Evolutionary conservation across 306 rosid species (phyloP).

Genomic region (Clitoria ternatea): DNA sequence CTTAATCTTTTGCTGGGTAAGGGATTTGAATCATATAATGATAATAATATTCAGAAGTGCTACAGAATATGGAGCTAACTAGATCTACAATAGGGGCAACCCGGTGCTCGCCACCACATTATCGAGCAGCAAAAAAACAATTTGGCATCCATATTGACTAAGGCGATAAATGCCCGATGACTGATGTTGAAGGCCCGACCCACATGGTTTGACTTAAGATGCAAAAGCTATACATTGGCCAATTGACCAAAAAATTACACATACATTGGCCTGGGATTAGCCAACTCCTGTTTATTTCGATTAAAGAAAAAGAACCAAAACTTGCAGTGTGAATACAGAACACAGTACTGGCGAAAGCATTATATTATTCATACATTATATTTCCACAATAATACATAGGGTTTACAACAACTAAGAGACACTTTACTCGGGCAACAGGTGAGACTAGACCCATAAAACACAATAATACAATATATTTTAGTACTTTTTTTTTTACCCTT

Average conservation of each 20-base stretch:
- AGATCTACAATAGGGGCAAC: neutral
- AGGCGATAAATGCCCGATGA: neutral
- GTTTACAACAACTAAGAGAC: no score
- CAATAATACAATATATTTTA: no score
- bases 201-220: neutral
- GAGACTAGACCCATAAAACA: no score
- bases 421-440: no score
- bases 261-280: neutral
- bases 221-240: no score
- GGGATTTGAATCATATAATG: no score
- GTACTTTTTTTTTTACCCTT: no score
- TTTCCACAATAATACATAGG: no score
- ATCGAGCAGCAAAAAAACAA: neutral
- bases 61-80: neutral
- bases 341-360: neutral
- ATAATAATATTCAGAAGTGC: neutral
- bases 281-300: neutral
- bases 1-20: neutral
- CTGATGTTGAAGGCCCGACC: neutral
- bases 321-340: neutral
- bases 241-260: no score
- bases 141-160: neutral
- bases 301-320: neutral
- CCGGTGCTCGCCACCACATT: neutral
- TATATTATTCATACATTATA: no score